A percentile compares a stretch with the other conserved stretches of the same genome.
phyloP scores from a whole-genome alignment of 805 yeast genomes.

The Lachancea lanzarotensis region DNA sequence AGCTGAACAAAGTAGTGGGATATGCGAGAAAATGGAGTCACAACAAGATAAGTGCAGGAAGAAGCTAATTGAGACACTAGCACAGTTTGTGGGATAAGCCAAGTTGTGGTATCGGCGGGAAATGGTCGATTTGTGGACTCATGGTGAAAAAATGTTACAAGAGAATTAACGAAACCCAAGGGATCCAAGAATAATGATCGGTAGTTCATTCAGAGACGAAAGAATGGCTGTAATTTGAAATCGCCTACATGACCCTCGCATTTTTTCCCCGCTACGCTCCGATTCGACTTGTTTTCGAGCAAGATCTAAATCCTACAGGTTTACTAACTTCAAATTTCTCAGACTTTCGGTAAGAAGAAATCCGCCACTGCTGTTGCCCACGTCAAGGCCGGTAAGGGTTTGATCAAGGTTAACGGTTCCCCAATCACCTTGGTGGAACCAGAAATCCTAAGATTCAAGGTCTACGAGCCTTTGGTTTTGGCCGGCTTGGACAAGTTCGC shows the following conservation, averaged over 20 bases:
- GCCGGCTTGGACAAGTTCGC: slow-evolving; percentile 99
- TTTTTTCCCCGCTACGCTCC: background rate
- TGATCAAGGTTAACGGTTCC: slow-evolving; percentile 97
- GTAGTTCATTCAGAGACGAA: no score
- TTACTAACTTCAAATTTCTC: slow-evolving; percentile 26
- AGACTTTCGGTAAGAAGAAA: slow-evolving; percentile 99
- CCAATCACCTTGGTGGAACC: slow-evolving; percentile 99
- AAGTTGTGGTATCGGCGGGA: no score
- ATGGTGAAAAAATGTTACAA: no score
- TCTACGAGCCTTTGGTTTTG: slow-evolving; percentile 97
- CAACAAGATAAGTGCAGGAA: no score
- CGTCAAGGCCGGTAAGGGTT: slow-evolving; percentile 98
- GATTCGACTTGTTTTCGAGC: background rate
- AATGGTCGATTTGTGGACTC: no score
- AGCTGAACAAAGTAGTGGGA: background rate
- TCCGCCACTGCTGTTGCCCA: slow-evolving; percentile 99
- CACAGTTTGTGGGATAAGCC: no score
- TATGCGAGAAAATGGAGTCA: no score
- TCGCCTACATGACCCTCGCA: no score
- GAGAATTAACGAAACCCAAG: no score
- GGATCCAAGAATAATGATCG: no score
- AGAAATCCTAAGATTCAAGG: slow-evolving; percentile 98
- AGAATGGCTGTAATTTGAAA: no score
- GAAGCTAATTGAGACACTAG: no score
- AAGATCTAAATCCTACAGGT: background rate